Evolutionary conservation across 352 stramenopile genomes (phyloP), one percentile per base, ranked within the genome.

Genomic region (Phytophthora vignae): DNA sequence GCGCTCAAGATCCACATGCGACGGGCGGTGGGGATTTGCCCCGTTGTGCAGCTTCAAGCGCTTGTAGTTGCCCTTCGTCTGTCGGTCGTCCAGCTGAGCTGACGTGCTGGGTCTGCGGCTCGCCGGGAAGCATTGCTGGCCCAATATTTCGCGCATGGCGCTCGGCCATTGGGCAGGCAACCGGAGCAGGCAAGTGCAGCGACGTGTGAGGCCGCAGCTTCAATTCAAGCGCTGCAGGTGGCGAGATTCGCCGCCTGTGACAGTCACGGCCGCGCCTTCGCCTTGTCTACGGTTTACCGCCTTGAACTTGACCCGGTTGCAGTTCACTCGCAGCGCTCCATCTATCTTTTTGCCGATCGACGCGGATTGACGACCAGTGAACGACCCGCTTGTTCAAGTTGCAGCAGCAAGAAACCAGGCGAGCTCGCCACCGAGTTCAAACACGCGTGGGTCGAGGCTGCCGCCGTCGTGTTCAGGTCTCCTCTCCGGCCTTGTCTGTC

Each of bases 311-410:
- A 10, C 36, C 19, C 22, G 40, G 33, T 71, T 67, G 68, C 62
- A 71, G 38, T 67, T 59, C 60, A 66, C 44, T 25, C n/a, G 15
- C 44, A 22, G 42, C 64, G 58, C 52, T 69, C 59, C 64, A 46
- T 67, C 70, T 73, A 77, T 76, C 64, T 61, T 76, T 68, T 68
- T 40, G 46, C 56, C 69, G 50, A 76, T 68, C 69, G 22, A 67
- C 36, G 17, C 48, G 66, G 62, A 67, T 71, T 64, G 52, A 72
- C 58, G 46, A 76, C 58, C 44, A 64, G 53, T 58, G 55, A 67
- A 77, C 58, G 36, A 54, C 21, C 22, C 29, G 55, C 42, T 69
- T 62, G 64, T 72, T 76, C 63, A 76, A 76, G 57, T 73, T 76
- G 49, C 69, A 77, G 64, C 69, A 73, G 69, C 57, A 55, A 76